phyloP scores from a whole-genome alignment of 306 rosid genomes.

The Prunus armeniaca region DNA sequence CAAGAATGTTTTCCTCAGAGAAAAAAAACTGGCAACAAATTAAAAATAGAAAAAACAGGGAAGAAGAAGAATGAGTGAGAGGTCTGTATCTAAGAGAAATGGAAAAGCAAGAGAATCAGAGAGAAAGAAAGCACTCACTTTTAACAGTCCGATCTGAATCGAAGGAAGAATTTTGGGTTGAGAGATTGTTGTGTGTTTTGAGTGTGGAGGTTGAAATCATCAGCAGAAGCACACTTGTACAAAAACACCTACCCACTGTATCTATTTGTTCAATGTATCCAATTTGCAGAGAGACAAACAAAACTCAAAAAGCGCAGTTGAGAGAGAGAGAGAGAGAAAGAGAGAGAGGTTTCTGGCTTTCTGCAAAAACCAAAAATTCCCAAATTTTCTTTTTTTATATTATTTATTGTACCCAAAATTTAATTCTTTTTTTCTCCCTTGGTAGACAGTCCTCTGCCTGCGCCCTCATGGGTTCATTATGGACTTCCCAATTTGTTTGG shows the following conservation, averaged over 20 bases:
- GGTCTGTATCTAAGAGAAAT: not conserved
- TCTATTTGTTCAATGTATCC: not conserved
- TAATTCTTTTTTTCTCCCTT: conserved; percentile 5
- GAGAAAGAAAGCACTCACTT: conserved; percentile 15
- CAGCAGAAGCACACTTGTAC: not conserved
- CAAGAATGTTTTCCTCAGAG: not conserved
- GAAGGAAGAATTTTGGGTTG: not conserved
- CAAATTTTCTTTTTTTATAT: not conserved
- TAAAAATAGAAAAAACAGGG: not conserved
- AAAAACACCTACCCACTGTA: not conserved
- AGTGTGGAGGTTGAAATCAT: not conserved
- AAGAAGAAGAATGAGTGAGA: not conserved
- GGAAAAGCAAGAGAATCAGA: not conserved
- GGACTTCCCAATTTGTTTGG: conserved; percentile 27
- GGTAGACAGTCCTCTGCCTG: conserved; percentile 20
- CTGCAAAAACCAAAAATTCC: conserved; percentile 5
- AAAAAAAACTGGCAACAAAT: not conserved
- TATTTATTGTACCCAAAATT: conserved; percentile 17
- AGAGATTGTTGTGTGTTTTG: not conserved
- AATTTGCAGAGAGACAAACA: conserved; percentile 11
- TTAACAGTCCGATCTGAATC: conserved; percentile 21
- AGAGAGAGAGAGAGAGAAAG: not conserved
- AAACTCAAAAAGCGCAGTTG: conserved; percentile 9
- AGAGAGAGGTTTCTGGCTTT: conserved; percentile 13
- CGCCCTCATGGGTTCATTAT: conserved; percentile 31